Evolutionary conservation across 2,329 filamentous ascomycete genomes (phyloP).

Genomic region (Setomelanomma holmii): DNA sequence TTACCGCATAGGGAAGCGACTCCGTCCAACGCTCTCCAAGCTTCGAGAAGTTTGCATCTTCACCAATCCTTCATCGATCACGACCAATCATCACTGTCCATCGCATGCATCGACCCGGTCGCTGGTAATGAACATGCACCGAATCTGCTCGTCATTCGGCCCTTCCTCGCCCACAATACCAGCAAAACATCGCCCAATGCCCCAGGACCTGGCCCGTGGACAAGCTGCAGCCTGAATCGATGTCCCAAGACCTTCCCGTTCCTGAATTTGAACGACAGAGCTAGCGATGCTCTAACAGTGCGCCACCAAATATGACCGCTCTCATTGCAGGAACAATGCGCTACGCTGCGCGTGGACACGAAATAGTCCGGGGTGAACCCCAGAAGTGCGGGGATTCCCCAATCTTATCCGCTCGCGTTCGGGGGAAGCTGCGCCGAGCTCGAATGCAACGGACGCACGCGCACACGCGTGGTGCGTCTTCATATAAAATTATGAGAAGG

Average conservation of each 20-base stretch:
- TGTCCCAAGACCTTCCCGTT: slow-evolving; percentile 19
- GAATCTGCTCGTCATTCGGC: slow-evolving; percentile 4
- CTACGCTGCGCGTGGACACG: slow-evolving; percentile 4
- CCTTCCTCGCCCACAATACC: slow-evolving; percentile 5
- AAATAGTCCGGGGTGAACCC: slow-evolving; percentile 12
- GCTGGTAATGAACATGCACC: neutral
- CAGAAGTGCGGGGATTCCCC: slow-evolving; percentile 14
- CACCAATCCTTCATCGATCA: neutral
- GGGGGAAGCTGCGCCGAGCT: slow-evolving; percentile 25
- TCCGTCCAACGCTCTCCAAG: neutral
- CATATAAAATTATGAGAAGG: no score
- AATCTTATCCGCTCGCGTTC: slow-evolving; percentile 18
- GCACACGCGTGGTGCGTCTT: neutral
- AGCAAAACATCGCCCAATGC: neutral
- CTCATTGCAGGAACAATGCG: slow-evolving; percentile 36
- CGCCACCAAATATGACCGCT: slow-evolving; percentile 6
- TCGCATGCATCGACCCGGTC: neutral
- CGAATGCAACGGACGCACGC: slow-evolving; percentile 4
- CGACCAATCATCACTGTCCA: neutral
- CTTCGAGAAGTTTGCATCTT: neutral
- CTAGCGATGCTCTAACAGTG: slow-evolving; percentile 4
- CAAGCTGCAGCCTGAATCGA: slow-evolving; percentile 3
- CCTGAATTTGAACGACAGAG: slow-evolving; percentile 8
- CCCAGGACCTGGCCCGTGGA: neutral
- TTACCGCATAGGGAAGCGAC: neutral